Percentiles rank a stretch among this genome's conserved stretches.
phyloP scores from a whole-genome alignment of 345 rosid species.

The Hirschfeldia incana region DNA sequence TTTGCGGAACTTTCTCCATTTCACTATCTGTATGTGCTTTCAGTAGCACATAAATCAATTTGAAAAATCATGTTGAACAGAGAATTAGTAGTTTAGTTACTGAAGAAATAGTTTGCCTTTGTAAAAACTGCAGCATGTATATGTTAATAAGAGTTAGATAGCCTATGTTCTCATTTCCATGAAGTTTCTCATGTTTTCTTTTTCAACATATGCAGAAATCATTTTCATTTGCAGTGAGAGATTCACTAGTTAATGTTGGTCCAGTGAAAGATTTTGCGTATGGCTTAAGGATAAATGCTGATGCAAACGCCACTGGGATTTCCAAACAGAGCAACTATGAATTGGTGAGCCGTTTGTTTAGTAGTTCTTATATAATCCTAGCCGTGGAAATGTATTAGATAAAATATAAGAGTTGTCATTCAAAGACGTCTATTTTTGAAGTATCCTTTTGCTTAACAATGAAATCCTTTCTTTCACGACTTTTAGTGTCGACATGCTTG shows the following conservation, averaged over 20 bases:
- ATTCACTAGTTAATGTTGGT: conserved; percentile 87
- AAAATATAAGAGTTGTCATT: neutral
- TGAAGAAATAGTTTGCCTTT: neutral
- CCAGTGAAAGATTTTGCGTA: conserved; percentile 95
- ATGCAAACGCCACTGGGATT: conserved; percentile 86
- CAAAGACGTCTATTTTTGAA: neutral
- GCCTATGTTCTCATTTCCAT: conserved; percentile 12
- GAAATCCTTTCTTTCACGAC: conserved; percentile 10
- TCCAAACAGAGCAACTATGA: conserved; percentile 98
- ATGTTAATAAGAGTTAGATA: conserved; percentile 20
- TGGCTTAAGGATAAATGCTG: conserved; percentile 87
- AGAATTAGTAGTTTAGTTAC: neutral
- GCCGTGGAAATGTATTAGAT: conserved; percentile 3
- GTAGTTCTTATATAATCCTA: conserved; percentile 15
- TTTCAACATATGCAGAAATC: conserved; percentile 65
- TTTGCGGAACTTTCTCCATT: conserved; percentile 5
- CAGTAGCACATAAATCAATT: neutral
- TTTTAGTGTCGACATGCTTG: conserved; percentile 21
- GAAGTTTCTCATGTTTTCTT: conserved; percentile 28
- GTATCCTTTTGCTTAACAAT: neutral
- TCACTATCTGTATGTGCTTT: conserved; percentile 13
- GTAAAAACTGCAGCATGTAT: conserved; percentile 17
- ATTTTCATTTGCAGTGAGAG: conserved; percentile 92
- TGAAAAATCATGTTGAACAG: neutral
- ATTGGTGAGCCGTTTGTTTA: conserved; percentile 60